Base-by-base conservation (phyloP, 441 rosid species). In the Lepidium campestre region DNA sequence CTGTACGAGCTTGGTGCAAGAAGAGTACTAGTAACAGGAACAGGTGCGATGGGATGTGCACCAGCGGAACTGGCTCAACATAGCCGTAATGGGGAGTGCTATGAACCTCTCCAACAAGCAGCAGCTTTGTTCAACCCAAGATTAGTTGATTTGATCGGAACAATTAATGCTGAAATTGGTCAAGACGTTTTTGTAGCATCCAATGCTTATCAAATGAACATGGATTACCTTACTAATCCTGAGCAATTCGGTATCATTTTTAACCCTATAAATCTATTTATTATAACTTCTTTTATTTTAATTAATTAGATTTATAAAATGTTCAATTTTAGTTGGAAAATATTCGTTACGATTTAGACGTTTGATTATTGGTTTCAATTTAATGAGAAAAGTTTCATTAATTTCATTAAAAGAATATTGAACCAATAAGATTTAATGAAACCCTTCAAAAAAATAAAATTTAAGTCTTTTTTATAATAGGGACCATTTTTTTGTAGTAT, bases 21-120 rank as follows among this genome's bases (percentile, higher is more conserved):
- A 3, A 72, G 95, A 67, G 90, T 93, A 46, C 52, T 93, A 62
- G 97, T 93, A 70, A 89, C 96, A 0, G 97, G 97, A 1, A 93
- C 96, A 0, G 98, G 98, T 44, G 97, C 97, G 5, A 10, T 93
- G 46, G 97, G 97, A 1, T 93, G 97, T 47, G 93, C 82, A 18
- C 97, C 96, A 0, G 95, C 97, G 0, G 98, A 90, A 52, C 60
- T 83, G 34, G 98, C 96, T 14, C 53, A 60, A 75, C 83, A 77
- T 50, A 74, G 98, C 80, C 71, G 78, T 17, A 82, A 81, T 14
- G 96, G 97, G 7, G 87, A 85, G 70, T 93, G 97, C 34, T 78
- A 85, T 0, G 81, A 8, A 0, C 82, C 92, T 40, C 80, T 93
- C 45, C 81, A 83, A 54, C 60, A 78, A 20, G 98, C 98, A 5